These are phyloP conservation scores for Thymus quinquecostatus DNA, from an alignment of 257 asterid genomes.

Conservation along the genomic window DNA sequence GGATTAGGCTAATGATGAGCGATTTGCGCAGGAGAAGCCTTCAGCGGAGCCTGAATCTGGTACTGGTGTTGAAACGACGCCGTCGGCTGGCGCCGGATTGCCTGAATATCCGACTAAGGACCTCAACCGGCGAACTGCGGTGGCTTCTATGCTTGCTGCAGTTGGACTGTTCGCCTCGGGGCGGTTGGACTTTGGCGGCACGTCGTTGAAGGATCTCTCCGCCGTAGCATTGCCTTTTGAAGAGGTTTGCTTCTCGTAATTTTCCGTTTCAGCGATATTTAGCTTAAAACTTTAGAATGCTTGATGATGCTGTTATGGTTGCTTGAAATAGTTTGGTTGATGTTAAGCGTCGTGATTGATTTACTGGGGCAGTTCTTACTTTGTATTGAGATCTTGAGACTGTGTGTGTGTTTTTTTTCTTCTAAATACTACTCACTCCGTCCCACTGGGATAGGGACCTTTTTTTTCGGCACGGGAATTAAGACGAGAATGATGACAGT, in stretches of 20 bases:
- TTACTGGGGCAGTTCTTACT: neutral
- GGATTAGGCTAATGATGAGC: constrained; percentile 12
- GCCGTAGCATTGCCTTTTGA: constrained; percentile 86
- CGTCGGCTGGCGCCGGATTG: constrained; percentile 50
- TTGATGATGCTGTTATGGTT: neutral
- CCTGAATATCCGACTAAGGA: constrained; percentile 74
- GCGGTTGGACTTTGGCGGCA: constrained; percentile 78
- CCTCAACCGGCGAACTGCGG: constrained; percentile 68
- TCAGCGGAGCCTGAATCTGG: constrained; percentile 42
- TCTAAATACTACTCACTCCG: too few species aligned
- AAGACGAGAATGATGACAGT: too few species aligned
- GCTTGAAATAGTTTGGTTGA: neutral
- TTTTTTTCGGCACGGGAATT: too few species aligned
- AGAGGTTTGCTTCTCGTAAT: constrained; percentile 72
- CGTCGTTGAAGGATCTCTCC: constrained; percentile 84
- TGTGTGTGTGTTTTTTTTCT: neutral
- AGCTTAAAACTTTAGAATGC: neutral
- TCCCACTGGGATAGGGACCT: too few species aligned
- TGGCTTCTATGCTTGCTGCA: constrained; percentile 66
- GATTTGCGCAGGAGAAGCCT: constrained; percentile 53
- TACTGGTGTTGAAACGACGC: constrained; percentile 37
- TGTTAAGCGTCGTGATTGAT: neutral
- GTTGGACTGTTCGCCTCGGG: constrained; percentile 66
- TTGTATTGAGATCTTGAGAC: constrained; percentile 7
- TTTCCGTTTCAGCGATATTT: too few species aligned